These are phyloP conservation scores for Sporobolomyces pararoseus DNA, from an alignment of 768 basidiomycete species.

Conservation along the genomic window DNA sequence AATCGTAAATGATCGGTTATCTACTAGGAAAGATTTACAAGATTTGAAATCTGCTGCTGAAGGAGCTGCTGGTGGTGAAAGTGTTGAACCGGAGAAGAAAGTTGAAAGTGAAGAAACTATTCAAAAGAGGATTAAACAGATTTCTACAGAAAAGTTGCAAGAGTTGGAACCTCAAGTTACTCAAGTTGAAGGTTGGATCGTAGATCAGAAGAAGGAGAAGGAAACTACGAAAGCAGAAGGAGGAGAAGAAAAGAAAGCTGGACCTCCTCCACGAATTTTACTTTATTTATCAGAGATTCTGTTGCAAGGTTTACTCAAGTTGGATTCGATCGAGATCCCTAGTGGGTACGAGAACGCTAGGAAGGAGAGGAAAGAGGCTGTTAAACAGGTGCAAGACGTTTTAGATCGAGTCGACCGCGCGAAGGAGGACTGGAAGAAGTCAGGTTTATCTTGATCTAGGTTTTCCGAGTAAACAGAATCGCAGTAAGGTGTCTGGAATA, in stretches of 20 bases:
- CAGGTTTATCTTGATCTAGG: slow-evolving; percentile 11
- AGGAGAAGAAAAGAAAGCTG: slow-evolving; percentile 41
- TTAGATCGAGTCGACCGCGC: slow-evolving; percentile 73
- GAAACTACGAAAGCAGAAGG: slow-evolving; percentile 29
- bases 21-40: slow-evolving; percentile 27
- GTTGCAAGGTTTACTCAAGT: slow-evolving; percentile 75
- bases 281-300: slow-evolving; percentile 67
- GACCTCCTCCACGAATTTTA: slow-evolving; percentile 48
- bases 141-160: slow-evolving; percentile 11
- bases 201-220: slow-evolving; percentile 33
- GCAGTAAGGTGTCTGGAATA: too few species aligned
- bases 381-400: slow-evolving; percentile 75
- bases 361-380: slow-evolving; percentile 75
- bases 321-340: slow-evolving; percentile 76
- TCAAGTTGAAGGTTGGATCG: slow-evolving; percentile 36
- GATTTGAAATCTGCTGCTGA: slow-evolving; percentile 15
- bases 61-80: neutral
- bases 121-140: slow-evolving; percentile 26
- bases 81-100: slow-evolving; percentile 13
- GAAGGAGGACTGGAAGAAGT: slow-evolving; percentile 54
- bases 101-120: slow-evolving; percentile 24
- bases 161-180: slow-evolving; percentile 32
- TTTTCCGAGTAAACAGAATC: too few species aligned
- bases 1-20: slow-evolving; percentile 34
- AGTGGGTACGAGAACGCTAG: slow-evolving; percentile 73